Conservation (phyloP, 148 eudicot genomes). For the Rhododendron mucronatum region DNA sequence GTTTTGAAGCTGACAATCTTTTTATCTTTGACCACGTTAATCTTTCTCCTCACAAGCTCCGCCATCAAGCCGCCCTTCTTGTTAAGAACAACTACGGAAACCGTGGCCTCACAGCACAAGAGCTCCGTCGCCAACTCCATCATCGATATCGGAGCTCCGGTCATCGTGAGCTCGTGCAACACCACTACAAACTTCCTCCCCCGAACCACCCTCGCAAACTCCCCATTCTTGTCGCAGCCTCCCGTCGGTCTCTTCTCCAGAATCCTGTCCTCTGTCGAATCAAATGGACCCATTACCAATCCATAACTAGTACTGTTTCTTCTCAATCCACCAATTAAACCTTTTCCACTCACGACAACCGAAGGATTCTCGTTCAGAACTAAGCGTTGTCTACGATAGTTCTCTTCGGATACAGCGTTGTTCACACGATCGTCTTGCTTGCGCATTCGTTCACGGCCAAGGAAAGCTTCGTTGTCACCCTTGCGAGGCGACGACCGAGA, state of each 20-base stretch:
- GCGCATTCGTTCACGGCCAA: constrained; percentile 23
- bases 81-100: constrained; percentile 77
- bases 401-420: constrained; percentile 18
- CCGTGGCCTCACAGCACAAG: constrained; percentile 90
- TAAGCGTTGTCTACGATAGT: constrained; percentile 6
- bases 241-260: constrained; percentile 88
- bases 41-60: constrained; percentile 77
- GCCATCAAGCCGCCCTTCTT: constrained; percentile 81
- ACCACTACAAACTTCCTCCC: constrained; percentile 83
- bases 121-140: constrained; percentile 91
- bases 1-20: constrained; percentile 75
- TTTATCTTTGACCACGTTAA: constrained; percentile 74
- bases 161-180: constrained; percentile 91
- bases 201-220: constrained; percentile 85
- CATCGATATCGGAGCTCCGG: constrained; percentile 98
- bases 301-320: constrained; percentile 45
- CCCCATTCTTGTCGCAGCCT: constrained; percentile 83
- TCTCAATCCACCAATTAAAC: constrained; percentile 18
- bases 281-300: constrained; percentile 87
- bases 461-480: constrained; percentile 55
- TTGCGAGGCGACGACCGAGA: constrained; percentile 94
- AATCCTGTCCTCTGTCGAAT: constrained; percentile 62
- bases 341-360: neutral
- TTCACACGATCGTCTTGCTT: neutral
- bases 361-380: neutral